These are phyloP conservation scores for Lentinus tigrinus DNA, from an alignment of 768 basidiomycete genomes.

Conservation along the genomic window DNA sequence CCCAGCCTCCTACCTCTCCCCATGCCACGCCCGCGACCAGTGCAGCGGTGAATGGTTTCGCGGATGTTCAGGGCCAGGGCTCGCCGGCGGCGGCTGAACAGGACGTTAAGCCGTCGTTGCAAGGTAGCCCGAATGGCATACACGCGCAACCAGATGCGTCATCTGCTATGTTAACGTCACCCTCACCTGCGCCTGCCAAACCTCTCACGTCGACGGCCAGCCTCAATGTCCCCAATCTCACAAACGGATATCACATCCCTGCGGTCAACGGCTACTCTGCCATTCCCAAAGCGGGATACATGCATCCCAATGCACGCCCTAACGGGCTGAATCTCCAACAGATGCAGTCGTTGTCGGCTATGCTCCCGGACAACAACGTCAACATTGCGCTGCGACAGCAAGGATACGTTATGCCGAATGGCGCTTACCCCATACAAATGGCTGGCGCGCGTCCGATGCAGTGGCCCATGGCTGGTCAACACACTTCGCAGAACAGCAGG, in stretches of 20 bases:
- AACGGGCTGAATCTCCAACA: conserved; percentile 53
- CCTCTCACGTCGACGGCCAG: conserved; percentile 41
- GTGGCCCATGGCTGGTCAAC: conserved; percentile 33
- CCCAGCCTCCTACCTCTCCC: neutral
- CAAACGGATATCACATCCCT: conserved; percentile 42
- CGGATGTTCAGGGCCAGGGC: conserved; percentile 14
- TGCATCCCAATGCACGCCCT: conserved; percentile 32
- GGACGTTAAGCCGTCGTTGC: conserved; percentile 10
- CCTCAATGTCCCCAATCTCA: conserved; percentile 34
- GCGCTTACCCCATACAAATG: conserved; percentile 42
- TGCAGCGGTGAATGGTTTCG: conserved; percentile 10
- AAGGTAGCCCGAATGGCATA: conserved; percentile 12
- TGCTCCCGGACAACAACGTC: conserved; percentile 21
- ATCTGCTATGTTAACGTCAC: conserved; percentile 11
- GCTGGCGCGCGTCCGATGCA: conserved; percentile 37
- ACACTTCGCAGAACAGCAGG: conserved; percentile 22
- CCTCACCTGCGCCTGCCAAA: conserved; percentile 48
- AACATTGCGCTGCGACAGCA: conserved; percentile 31
- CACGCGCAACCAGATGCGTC: conserved; percentile 25
- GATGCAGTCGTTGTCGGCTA: conserved; percentile 45
- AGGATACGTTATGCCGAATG: conserved; percentile 37
- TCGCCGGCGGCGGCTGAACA: conserved; percentile 13
- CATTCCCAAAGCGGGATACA: conserved; percentile 35
- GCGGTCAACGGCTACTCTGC: conserved; percentile 42
- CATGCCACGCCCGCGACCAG: conserved; percentile 12